These are phyloP conservation scores for Aureobasidium lini DNA, from an alignment of 2,329 filamentous ascomycete species.

Conservation along the genomic window DNA sequence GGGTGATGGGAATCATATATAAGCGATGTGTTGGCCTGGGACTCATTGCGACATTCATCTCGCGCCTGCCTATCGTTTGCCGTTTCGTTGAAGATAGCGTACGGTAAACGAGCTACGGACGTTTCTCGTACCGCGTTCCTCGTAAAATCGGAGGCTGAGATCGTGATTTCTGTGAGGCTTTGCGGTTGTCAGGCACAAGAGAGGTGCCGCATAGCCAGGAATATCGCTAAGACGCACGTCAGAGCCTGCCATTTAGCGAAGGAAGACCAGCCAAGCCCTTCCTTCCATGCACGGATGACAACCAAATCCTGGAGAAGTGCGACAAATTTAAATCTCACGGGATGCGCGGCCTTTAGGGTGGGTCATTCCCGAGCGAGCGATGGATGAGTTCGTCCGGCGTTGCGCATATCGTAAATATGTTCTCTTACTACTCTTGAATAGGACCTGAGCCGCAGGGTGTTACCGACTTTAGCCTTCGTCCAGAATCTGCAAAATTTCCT, in stretches of 20 bases:
- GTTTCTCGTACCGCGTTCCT: constrained; percentile 3
- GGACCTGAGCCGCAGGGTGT: neutral
- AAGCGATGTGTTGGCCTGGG: neutral
- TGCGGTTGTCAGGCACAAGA: neutral
- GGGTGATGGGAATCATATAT: neutral
- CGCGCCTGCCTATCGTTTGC: constrained; percentile 5
- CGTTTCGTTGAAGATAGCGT: constrained; percentile 10
- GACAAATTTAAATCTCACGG: neutral
- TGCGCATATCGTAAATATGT: neutral
- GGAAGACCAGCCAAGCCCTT: neutral
- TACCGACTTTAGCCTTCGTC: neutral
- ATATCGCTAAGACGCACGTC: neutral
- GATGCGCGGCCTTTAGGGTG: neutral
- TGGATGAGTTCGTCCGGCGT: neutral
- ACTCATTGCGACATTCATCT: constrained; percentile 11
- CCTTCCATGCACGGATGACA: constrained; percentile 6
- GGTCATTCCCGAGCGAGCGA: neutral
- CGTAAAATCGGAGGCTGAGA: constrained; percentile 5
- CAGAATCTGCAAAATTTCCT: neutral
- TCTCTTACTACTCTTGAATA: neutral
- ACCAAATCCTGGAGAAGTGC: neutral
- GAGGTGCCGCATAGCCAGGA: neutral
- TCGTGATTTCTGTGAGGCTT: neutral
- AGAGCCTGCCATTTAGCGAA: neutral
- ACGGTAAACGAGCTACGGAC: neutral